Percentiles rank a stretch among this genome's conserved stretches.
Evolutionary conservation across 78 protist species (phyloP).

Genomic region (Emiliania huxleyi): DNA sequence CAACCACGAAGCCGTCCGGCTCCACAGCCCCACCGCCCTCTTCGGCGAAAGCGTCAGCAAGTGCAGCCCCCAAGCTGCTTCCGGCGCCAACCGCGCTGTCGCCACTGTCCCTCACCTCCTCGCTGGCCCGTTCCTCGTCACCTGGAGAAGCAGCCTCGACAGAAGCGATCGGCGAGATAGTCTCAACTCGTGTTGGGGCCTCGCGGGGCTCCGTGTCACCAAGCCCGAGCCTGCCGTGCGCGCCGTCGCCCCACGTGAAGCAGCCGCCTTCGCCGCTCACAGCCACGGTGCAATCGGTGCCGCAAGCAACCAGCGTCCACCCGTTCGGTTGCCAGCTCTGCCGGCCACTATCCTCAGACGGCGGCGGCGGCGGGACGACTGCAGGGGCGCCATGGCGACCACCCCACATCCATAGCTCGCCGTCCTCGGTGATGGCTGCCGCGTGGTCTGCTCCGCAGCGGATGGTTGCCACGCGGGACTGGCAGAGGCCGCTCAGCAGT

Average conservation of each 20-base stretch:
- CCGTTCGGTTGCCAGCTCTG: not conserved
- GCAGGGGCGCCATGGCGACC: not conserved
- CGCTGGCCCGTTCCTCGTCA: not conserved
- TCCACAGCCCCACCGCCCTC: too few species aligned
- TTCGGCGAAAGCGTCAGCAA: too few species aligned
- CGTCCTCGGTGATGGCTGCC: not conserved
- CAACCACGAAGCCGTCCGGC: too few species aligned
- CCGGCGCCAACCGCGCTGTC: not conserved
- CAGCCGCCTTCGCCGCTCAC: not conserved
- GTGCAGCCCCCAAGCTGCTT: not conserved
- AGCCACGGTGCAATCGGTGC: not conserved
- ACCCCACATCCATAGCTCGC: not conserved
- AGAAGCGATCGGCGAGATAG: not conserved
- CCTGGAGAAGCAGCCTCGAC: not conserved
- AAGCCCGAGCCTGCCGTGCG: not conserved
- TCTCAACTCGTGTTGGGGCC: not conserved
- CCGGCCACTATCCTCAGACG: too few species aligned
- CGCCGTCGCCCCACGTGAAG: constrained; percentile 2
- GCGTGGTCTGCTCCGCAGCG: not conserved
- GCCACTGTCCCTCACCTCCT: not conserved
- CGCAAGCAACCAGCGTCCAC: not conserved
- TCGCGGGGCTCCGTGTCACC: not conserved
- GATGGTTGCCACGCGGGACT: not conserved
- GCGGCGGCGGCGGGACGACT: not conserved
- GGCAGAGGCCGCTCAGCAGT: not conserved